Evolutionary conservation across 768 basidiomycete genomes (phyloP), one percentile per base, ranked within the genome.

Genomic region (Ramaria sp.): DNA sequence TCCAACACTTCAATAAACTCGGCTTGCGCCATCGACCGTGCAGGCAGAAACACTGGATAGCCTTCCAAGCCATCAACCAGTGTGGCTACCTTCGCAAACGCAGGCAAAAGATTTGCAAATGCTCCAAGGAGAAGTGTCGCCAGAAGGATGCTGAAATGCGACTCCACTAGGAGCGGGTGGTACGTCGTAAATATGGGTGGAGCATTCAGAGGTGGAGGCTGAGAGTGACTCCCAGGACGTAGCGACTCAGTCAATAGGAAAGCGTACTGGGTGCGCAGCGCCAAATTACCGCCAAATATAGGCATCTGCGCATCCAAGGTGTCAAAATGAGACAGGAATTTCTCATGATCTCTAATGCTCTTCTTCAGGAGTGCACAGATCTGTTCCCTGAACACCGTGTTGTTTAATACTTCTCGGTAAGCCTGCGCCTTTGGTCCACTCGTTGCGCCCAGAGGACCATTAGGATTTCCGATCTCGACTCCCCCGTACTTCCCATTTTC

Each of bases 1-100:
- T 92, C 90, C 57, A 92, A 73, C 7, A 89, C 75, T 68, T 94
- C 91, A 58, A 90, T 73, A 62, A 91, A 92, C 70, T 93, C 90
- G 10, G 89, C 89, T 64, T 94, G 91, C 0, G 86, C 83, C 85
- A 92, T 89, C 12, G 88, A 90, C 33, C 91, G 75, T 13, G 91
- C 88, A 9, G 89, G 88, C 0, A 90, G 72, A 69, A 94, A 94
- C 48, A 94, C 77, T 7, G 91, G 91, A 68, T 89, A 91, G 0
- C 91, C 90, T 66, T 92, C 91, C 41, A 92, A 75, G 1, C 86
- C 84, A 59, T 92, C 88, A 7, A 92, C 81, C 24, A 90, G 71
- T 12, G 77, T 70, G 0, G 87, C 83, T 1, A 84, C 77, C 54
- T 78, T 81, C 31, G 78, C 71, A 63, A 92, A 91, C 0, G 80